Conservation (phyloP, 78 protist species). For the Dictyostelium citrinum region DNA sequence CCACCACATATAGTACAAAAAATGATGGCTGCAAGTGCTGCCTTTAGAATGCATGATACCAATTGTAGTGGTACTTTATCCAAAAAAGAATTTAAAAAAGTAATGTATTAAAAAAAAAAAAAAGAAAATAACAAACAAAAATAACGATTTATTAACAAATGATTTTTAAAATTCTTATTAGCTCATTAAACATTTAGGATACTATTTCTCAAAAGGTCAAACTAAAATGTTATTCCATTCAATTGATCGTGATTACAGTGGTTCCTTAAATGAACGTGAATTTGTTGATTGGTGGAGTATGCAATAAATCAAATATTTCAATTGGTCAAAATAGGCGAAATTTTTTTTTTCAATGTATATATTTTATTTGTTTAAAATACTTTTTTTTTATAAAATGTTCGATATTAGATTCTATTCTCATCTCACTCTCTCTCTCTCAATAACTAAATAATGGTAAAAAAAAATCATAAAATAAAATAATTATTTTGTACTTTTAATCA, state of each 20-base stretch:
- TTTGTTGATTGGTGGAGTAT: constrained; percentile 50
- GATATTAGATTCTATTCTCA: too few species aligned
- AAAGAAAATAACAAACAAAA: background rate
- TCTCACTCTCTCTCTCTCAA: too few species aligned
- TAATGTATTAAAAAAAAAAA: background rate
- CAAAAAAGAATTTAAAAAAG: constrained; percentile 76
- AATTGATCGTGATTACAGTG: constrained; percentile 63
- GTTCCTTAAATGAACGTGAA: constrained; percentile 57
- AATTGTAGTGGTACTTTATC: constrained; percentile 56
- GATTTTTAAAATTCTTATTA: background rate
- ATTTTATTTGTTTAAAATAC: background rate
- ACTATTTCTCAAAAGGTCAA: constrained; percentile 68
- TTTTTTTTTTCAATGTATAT: background rate
- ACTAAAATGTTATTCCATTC: constrained; percentile 39
- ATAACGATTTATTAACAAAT: background rate
- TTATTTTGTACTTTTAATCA: background rate
- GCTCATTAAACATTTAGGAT: constrained; percentile 40
- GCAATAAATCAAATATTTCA: background rate
- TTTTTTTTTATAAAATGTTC: background rate
- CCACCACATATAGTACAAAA: constrained; percentile 26
- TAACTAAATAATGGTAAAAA: background rate
- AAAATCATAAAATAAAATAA: background rate
- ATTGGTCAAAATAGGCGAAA: background rate
- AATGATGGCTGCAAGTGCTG: constrained; percentile 71
- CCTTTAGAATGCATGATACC: constrained; percentile 47